These are phyloP conservation scores for Coniochaeta ligniaria DNA, from an alignment of 2,329 filamentous ascomycete genomes.

Conservation along the genomic window DNA sequence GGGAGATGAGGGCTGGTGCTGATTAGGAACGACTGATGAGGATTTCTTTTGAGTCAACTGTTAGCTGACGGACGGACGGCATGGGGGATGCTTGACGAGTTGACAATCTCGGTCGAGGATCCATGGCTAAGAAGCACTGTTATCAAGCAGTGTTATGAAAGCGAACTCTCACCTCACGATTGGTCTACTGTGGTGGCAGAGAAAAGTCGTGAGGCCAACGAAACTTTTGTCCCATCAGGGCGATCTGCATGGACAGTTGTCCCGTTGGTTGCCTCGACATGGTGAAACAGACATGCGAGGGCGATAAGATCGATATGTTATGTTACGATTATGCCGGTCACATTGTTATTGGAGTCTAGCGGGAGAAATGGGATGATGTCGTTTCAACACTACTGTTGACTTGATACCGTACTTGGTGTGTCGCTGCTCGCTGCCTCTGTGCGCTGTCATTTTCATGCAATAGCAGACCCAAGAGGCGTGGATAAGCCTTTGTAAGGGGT, in stretches of 20 bases:
- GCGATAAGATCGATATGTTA: neutral
- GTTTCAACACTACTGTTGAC: neutral
- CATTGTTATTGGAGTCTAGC: neutral
- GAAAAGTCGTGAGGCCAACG: neutral
- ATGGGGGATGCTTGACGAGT: too few relatives aligned
- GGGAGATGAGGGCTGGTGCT: slow-evolving; percentile 53
- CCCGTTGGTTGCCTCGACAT: neutral
- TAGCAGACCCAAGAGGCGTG: neutral
- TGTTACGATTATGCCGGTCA: neutral
- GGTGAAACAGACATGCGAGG: neutral
- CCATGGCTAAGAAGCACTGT: neutral
- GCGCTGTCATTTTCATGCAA: neutral
- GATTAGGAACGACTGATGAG: slow-evolving; percentile 26
- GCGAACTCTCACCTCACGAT: neutral
- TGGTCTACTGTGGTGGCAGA: neutral
- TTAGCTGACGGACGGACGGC: neutral
- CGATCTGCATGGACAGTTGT: neutral
- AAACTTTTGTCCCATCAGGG: neutral
- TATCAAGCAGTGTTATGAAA: neutral
- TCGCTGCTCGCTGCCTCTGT: neutral
- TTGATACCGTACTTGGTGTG: neutral
- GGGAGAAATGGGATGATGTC: neutral
- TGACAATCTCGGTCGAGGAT: neutral
- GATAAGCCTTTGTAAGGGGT: neutral
- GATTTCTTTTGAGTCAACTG: slow-evolving; percentile 16